Evolutionary conservation across 192 early-diverging fungal genomes (phyloP), one percentile per base, ranked within the genome.

Genomic region (Diversispora epigaea): DNA sequence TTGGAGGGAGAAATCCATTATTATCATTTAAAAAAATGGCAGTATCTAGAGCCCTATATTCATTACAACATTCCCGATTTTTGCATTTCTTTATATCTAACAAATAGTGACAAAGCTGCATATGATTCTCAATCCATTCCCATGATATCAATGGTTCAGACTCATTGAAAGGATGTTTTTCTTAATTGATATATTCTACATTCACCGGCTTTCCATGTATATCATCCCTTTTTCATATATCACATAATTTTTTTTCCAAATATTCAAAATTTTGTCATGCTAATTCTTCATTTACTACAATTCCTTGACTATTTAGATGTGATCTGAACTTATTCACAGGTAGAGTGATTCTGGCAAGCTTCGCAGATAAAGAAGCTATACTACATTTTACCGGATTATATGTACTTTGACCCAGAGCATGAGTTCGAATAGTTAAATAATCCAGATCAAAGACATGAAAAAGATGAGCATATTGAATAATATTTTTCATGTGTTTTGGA

Each of bases 351-450:
- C 3, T 5, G 1, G 64, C 64, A 6, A 66, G 25, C 41, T 46
- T 66, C 3, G 14, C 64, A 5, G 64, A 66, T 45, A 66, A 43
- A 1, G 43, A 19, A 19, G 15, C 12, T 12, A 66, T 66, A 46
- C 44, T 66, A 15, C 43, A 0, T 9, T 66, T 43, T n/a, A 66
- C 44, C 0, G 19, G 44, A 10, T 66, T 66, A 22, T 45, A 66
- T 6, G 14, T 43, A 45, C 41, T 45, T n/a, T 66, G n/a, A 4
- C 14, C 39, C 4, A 8, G 17, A 17, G 40, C 64, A 66, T 66
- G 41, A 6, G 19, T 66, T 66, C 41, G 44, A 7, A 66, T n/a
- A 21, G 40, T n/a, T n/a, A 66, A 19, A 66, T 66, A 66, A 43
- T 66, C 44, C 41, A 66, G 21, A 43, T 66, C 21, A 46, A 66